Conservation (phyloP, 495 filamentous ascomycete genomes). For the Neurospora pannonica region DNA sequence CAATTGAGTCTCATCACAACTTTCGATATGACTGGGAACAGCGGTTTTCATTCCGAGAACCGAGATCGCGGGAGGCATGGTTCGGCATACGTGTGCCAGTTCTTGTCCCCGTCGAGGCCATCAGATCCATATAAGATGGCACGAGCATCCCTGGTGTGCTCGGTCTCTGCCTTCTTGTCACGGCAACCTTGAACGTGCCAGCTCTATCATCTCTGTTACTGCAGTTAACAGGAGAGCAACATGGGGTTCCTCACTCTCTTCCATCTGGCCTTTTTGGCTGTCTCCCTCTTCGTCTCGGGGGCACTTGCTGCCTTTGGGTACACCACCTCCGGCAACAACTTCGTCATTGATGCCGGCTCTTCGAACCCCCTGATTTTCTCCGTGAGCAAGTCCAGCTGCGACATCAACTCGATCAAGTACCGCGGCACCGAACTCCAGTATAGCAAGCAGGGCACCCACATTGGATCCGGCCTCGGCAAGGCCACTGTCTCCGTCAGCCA, state of each 20-base stretch:
- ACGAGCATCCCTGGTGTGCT: neutral
- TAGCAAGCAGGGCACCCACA: conserved; percentile 40
- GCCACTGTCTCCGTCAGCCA: conserved; percentile 46
- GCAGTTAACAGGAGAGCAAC: conserved; percentile 1
- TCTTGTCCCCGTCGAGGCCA: neutral
- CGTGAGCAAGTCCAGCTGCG: conserved; percentile 47
- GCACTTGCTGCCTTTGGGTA: conserved; percentile 32
- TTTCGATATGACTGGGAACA: conserved; percentile 3
- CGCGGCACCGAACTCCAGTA: conserved; percentile 51
- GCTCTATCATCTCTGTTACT: neutral
- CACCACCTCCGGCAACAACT: conserved; percentile 32
- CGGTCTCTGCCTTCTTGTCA: neutral
- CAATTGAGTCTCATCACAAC: conserved; percentile 8
- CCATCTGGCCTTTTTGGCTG: conserved; percentile 15
- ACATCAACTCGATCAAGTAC: conserved; percentile 54
- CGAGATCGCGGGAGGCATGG: conserved; percentile 4
- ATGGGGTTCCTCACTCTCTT: conserved; percentile 13
- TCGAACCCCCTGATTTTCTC: conserved; percentile 46
- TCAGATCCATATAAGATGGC: neutral
- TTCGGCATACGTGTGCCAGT: neutral
- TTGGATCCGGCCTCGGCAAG: conserved; percentile 51
- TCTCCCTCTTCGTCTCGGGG: conserved; percentile 26
- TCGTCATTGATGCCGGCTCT: conserved; percentile 46
- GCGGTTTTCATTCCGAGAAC: conserved; percentile 3
- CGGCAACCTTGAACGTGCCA: neutral